Conservation (phyloP, 2,329 filamentous ascomycete species). For the Alternaria hordeiaustralica region DNA sequence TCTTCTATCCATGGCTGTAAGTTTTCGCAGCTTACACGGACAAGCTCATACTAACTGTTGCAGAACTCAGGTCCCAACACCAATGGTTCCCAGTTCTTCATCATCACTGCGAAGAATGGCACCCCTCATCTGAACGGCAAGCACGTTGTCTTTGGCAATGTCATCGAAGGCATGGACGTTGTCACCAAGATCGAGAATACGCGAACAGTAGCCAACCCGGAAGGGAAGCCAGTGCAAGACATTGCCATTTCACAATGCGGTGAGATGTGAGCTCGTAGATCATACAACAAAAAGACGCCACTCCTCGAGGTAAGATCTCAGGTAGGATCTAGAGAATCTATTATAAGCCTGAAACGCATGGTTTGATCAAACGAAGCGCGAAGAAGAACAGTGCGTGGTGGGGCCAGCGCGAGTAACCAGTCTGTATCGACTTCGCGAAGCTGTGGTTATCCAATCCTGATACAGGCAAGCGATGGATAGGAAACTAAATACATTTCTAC, state of each 20-base stretch:
- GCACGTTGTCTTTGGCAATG: constrained; percentile 94
- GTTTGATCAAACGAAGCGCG: not conserved
- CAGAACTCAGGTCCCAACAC: constrained; percentile 90
- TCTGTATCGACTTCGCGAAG: not conserved
- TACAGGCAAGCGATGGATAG: not conserved
- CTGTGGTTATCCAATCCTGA: not conserved
- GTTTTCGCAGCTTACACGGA: not conserved
- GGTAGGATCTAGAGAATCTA: not conserved
- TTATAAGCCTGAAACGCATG: not conserved
- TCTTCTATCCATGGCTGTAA: constrained; percentile 82
- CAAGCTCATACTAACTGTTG: not conserved
- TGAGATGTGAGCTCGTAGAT: constrained; percentile 72
- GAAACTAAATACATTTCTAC: not conserved
- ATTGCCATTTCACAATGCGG: constrained; percentile 86
- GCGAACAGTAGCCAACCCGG: constrained; percentile 66
- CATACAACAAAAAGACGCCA: not conserved
- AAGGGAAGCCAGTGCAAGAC: constrained; percentile 85
- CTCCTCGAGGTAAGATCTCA: not conserved
- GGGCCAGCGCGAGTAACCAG: not conserved
- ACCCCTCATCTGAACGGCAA: constrained; percentile 91
- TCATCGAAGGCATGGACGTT: constrained; percentile 87
- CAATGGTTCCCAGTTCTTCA: constrained; percentile 97
- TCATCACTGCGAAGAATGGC: constrained; percentile 74
- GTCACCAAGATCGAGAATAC: constrained; percentile 92
- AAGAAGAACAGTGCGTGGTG: not conserved